phyloP scores from a whole-genome alignment of 169 alveolate species.

The Cryptosporidium canis region DNA sequence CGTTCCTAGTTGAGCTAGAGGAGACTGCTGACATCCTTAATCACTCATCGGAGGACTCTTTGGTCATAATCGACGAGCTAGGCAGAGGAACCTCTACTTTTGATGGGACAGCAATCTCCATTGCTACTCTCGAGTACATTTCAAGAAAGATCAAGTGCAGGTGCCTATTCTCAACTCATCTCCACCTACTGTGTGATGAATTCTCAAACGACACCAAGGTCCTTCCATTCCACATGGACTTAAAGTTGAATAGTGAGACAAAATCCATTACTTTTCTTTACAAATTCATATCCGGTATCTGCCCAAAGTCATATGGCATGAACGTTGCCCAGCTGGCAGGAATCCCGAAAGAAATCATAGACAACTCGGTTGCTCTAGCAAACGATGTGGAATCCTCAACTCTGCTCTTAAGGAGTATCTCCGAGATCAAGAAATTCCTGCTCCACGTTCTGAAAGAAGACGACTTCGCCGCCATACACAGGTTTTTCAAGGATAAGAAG shows the following conservation, averaged over 20 bases:
- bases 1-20: conserved; percentile 98
- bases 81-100: conserved; percentile 99
- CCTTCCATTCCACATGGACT: conserved; percentile 74
- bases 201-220: conserved; percentile 75
- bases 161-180: conserved; percentile 96
- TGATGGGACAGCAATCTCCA: conserved; percentile 99
- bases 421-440: not conserved
- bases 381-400: conserved; percentile 44
- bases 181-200: conserved; percentile 88
- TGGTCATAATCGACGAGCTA: conserved; percentile 96
- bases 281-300: conserved; percentile 91
- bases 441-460: not conserved
- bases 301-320: conserved; percentile 96
- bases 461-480: not conserved
- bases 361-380: conserved; percentile 59
- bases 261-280: conserved; percentile 87
- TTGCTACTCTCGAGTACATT: conserved; percentile 90
- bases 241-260: conserved; percentile 77
- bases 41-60: conserved; percentile 87
- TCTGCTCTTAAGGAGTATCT: not conserved
- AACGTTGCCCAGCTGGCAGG: conserved; percentile 97
- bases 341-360: conserved; percentile 80
- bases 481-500: conserved; percentile 18
- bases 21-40: conserved; percentile 90
- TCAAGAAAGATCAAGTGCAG: conserved; percentile 83